phyloP scores from a whole-genome alignment of 2,329 filamentous ascomycete genomes.

The Ilyonectria robusta region DNA sequence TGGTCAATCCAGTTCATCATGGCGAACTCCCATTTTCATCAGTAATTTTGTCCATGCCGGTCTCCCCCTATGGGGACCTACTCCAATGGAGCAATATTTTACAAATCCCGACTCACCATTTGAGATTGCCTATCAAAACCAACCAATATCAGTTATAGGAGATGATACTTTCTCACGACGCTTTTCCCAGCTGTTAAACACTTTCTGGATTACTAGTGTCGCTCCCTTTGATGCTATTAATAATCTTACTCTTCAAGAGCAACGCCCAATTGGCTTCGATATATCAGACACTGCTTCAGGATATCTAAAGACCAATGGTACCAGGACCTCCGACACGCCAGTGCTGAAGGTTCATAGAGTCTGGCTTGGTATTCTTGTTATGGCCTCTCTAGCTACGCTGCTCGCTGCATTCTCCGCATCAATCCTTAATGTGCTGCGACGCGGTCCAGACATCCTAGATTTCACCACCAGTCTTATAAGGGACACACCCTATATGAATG shows the following conservation, averaged over 20 bases:
- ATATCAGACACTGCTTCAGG: background rate
- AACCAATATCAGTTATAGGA: background rate
- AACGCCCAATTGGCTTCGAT: background rate
- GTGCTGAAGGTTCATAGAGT: constrained; percentile 4
- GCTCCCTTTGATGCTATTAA: constrained; percentile 16
- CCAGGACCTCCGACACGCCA: background rate
- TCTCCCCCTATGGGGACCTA: background rate
- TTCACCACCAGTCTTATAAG: background rate
- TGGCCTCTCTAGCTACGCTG: constrained; percentile 13
- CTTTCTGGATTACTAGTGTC: constrained; percentile 14
- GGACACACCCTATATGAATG: constrained; percentile 13
- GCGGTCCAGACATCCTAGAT: constrained; percentile 21
- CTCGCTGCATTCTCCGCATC: constrained; percentile 12
- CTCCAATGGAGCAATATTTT: constrained; percentile 14
- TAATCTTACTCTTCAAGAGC: constrained; percentile 1
- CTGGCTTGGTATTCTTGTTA: constrained; percentile 15
- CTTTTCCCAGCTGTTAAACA: constrained; percentile 18
- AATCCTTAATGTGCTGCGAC: constrained; percentile 1
- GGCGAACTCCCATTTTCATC: constrained; percentile 4
- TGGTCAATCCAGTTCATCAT: no score
- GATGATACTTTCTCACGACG: constrained; percentile 3
- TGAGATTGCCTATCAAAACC: background rate
- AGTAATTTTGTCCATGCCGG: background rate
- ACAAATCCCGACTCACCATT: constrained; percentile 16
- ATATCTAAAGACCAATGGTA: background rate